These are phyloP conservation scores for Fonsecaea nubica DNA, from an alignment of 2,329 filamentous ascomycete species.

Conservation along the genomic window DNA sequence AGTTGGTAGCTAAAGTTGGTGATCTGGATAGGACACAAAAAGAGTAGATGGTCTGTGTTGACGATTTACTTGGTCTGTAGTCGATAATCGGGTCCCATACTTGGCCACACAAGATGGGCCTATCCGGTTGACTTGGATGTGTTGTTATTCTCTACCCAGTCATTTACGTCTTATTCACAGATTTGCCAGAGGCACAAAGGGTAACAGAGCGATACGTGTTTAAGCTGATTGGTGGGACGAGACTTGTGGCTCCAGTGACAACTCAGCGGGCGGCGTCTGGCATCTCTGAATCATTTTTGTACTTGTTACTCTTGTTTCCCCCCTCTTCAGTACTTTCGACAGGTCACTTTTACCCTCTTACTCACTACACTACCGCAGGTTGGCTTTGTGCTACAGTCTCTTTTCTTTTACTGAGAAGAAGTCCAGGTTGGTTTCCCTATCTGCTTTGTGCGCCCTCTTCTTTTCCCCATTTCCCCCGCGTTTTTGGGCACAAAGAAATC, in stretches of 20 bases:
- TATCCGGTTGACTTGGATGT: too few species aligned
- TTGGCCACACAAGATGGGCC: too few species aligned
- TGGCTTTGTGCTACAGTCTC: not conserved
- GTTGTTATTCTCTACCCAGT: too few species aligned
- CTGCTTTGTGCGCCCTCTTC: not conserved
- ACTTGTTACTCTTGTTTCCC: slow-evolving; percentile 2
- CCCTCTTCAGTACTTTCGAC: slow-evolving; percentile 9
- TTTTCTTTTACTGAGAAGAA: not conserved
- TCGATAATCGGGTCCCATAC: too few species aligned
- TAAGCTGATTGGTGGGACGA: slow-evolving; percentile 14
- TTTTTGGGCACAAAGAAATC: slow-evolving; percentile 21
- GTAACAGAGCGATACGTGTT: not conserved
- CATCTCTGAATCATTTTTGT: not conserved
- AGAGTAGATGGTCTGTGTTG: too few species aligned
- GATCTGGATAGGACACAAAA: not conserved
- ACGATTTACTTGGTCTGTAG: too few species aligned
- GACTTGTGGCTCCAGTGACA: slow-evolving; percentile 18
- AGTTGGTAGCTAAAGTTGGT: not conserved
- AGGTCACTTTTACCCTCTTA: not conserved
- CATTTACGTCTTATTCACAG: too few species aligned
- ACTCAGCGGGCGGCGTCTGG: slow-evolving; percentile 9
- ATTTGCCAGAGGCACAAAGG: too few species aligned
- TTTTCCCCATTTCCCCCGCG: not conserved
- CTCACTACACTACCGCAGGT: not conserved
- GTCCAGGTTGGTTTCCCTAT: not conserved